Evolutionary conservation across 2,329 filamentous ascomycete genomes (phyloP).

Genomic region (Trichophyton mentagrophytes): DNA sequence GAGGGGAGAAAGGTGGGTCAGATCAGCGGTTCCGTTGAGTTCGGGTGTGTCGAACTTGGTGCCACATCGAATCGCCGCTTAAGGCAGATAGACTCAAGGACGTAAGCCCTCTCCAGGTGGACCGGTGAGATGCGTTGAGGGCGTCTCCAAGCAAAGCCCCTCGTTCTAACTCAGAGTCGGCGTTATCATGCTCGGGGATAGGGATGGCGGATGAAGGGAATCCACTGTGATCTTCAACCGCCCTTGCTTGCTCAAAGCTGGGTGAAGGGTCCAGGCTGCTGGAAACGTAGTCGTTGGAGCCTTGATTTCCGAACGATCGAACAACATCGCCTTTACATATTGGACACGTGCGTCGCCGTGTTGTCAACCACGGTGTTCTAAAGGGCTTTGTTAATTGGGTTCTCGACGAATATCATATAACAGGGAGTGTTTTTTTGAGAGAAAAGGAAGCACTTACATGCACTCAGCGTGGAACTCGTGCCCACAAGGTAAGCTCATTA

Average conservation of each 20-base stretch:
- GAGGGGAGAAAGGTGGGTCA: background rate
- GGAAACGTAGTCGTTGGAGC: background rate
- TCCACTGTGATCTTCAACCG: slow-evolving; percentile 34
- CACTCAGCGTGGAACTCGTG: slow-evolving; percentile 97
- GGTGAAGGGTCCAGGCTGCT: slow-evolving; percentile 30
- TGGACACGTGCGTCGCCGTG: slow-evolving; percentile 86
- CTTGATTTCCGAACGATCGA: slow-evolving; percentile 31
- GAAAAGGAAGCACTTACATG: slow-evolving; percentile 58
- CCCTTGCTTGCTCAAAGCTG: slow-evolving; percentile 35
- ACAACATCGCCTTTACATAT: slow-evolving; percentile 99
- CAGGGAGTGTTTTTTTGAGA: background rate
- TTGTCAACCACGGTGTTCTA: slow-evolving; percentile 93
- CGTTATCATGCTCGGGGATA: slow-evolving; percentile 27
- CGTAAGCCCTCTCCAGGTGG: slow-evolving; percentile 33
- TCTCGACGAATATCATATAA: background rate
- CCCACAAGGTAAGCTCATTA: slow-evolving; percentile 94
- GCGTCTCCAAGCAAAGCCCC: slow-evolving; percentile 24
- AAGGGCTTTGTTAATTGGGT: slow-evolving; percentile 15
- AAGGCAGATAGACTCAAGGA: slow-evolving; percentile 34
- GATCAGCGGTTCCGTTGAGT: slow-evolving; percentile 28
- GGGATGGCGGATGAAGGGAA: slow-evolving; percentile 40
- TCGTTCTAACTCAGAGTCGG: slow-evolving; percentile 33
- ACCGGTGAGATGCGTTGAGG: slow-evolving; percentile 19
- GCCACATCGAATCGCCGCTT: slow-evolving; percentile 36
- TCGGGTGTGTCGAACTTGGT: slow-evolving; percentile 23